These are phyloP conservation scores for Ilex paraguariensis DNA, from an alignment of 305 asterid species.

Conservation along the genomic window DNA sequence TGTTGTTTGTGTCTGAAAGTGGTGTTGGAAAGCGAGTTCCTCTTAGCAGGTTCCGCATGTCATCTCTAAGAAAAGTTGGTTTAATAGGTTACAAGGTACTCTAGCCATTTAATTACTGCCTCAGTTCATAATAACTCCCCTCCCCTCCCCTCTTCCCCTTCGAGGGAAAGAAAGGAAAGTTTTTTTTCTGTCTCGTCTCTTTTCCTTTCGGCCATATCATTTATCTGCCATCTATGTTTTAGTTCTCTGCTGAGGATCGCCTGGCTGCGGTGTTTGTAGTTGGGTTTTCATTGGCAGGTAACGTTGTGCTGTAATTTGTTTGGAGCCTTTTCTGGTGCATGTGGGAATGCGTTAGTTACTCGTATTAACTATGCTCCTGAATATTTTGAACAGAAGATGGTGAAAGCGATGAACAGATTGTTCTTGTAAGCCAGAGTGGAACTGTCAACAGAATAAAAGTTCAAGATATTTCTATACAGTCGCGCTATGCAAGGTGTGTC, in stretches of 20 bases:
- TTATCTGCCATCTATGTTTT: neutral
- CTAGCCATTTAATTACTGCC: neutral
- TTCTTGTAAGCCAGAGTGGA: conserved; percentile 98
- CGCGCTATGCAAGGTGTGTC: conserved; percentile 82
- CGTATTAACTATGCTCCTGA: conserved; percentile 2
- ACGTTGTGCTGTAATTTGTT: conserved; percentile 3
- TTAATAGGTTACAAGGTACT: conserved; percentile 88
- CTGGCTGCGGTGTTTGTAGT: conserved; percentile 90
- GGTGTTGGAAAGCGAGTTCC: conserved; percentile 97
- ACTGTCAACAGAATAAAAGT: conserved; percentile 95
- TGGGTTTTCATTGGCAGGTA: conserved; percentile 87
- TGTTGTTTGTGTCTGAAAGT: conserved; percentile 86
- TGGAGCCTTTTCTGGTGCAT: neutral
- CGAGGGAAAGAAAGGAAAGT: too few relatives aligned
- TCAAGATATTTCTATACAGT: conserved; percentile 86
- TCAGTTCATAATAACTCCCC: too few relatives aligned
- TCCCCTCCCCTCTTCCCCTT: too few relatives aligned
- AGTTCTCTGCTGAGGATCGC: conserved; percentile 81
- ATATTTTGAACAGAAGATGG: conserved; percentile 64
- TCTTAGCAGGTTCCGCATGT: conserved; percentile 65
- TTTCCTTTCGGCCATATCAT: too few relatives aligned
- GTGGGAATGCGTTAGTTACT: conserved; percentile 7
- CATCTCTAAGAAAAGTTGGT: conserved; percentile 72
- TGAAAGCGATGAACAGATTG: conserved; percentile 95
- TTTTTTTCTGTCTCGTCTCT: too few relatives aligned